Base-by-base conservation (phyloP, 1,139 yeast species). In the Insectozyma bohioensis region DNA sequence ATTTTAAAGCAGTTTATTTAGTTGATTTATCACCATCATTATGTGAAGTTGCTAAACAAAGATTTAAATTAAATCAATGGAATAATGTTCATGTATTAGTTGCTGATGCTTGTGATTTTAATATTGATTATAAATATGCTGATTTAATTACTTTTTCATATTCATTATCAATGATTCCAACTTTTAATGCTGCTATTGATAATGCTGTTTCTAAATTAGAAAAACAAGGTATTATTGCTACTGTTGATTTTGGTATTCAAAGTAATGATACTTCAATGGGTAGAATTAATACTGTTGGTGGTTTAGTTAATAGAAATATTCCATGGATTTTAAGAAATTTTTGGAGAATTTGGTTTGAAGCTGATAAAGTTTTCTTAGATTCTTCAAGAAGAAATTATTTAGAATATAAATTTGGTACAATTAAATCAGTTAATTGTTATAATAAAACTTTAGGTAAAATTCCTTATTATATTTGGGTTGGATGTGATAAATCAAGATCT, bases 311-410 rank as follows among this genome's bases (percentile, higher is more conserved):
- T 47, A 70, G 94, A 52, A 83, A 83, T 52, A 80, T 78, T 42
- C 81, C 87, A 24, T 85, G 94, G 94, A 44, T 81, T 35, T 69
- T 77, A 35, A 68, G 95, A 53, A 82, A 85, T 27, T 85, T 85
- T 54, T 85, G 95, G 95, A 72, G 88, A 52, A 66, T 81, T 35
- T 85, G 95, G 95, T 85, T 85, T 57, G 95, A 85, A 58, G 82
- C 84, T 36, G 95, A 85, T 56, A 75, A 81, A 44, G 95, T 85
- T 3, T 82, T 78, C 48, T 69, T 85, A 47, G 95, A 85, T 52
- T 80, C 88, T 24, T 72, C 88, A 5, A 77, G 95, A 61, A 76
- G 95, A 61, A 87, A 82, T 51, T 85, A 84, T 57, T 70, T 85
- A 51, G 95, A 85, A 56, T 84, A 85, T 59, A 74, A 76, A 47